A percentile compares a stretch with the other conserved stretches of the same genome.
phyloP scores from a whole-genome alignment of 768 basidiomycete species.

The Pleurotus eryngii region DNA sequence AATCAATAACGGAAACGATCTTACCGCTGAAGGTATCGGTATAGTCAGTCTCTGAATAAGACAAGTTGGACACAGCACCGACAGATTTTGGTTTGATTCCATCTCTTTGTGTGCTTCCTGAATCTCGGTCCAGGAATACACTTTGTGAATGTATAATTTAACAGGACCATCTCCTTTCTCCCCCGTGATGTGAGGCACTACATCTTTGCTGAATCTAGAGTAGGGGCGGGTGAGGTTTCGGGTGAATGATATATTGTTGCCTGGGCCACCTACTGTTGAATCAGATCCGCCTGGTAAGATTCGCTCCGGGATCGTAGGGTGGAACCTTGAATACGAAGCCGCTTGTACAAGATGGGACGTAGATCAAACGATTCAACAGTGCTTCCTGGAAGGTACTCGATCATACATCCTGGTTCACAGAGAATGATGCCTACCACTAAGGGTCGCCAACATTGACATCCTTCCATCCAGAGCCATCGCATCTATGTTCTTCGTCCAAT shows the following conservation, averaged over 20 bases:
- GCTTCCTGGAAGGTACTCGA: constrained; percentile 30
- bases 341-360: constrained; percentile 71
- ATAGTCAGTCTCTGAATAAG: too few relatives aligned
- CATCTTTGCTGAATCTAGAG: constrained; percentile 50
- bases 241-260: background rate
- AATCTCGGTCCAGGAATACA: constrained; percentile 79
- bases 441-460: constrained; percentile 63
- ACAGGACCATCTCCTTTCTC: constrained; percentile 55
- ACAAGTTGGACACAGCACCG: constrained; percentile 8
- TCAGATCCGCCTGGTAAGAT: constrained; percentile 76
- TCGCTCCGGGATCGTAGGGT: constrained; percentile 73
- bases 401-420: background rate
- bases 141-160: constrained; percentile 76
- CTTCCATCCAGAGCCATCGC: constrained; percentile 68
- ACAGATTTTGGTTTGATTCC: constrained; percentile 63
- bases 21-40: constrained; percentile 34
- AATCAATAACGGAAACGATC: constrained; percentile 41
- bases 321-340: constrained; percentile 84
- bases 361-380: constrained; percentile 54
- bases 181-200: constrained; percentile 58
- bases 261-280: constrained; percentile 43
- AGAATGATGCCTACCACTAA: constrained; percentile 53
- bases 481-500: constrained; percentile 73
- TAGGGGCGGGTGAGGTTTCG: background rate
- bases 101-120: constrained; percentile 81